These are phyloP conservation scores for Taphrina sp. DNA, from an alignment of 1,139 yeast species.

Conservation along the genomic window DNA sequence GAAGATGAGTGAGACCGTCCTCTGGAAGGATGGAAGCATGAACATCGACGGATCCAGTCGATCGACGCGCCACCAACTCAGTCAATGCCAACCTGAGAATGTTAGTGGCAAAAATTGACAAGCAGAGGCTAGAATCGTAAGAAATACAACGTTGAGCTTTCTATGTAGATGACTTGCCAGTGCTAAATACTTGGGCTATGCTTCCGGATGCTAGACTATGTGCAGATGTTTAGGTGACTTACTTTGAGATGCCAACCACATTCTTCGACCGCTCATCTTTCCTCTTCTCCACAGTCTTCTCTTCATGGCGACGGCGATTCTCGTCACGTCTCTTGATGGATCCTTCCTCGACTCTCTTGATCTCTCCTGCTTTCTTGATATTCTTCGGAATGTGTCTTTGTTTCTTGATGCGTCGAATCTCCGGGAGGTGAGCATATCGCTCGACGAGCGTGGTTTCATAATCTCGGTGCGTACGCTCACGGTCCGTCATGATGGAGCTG, in stretches of 20 bases:
- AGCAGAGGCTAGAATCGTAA: no score
- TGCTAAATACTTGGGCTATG: no score
- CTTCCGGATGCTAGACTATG: no score
- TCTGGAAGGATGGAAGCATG: no score
- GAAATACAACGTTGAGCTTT: no score
- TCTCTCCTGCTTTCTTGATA: slow-evolving; percentile 83
- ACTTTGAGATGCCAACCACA: slow-evolving; percentile 25
- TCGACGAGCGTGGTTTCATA: slow-evolving; percentile 90
- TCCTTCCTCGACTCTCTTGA: slow-evolving; percentile 69
- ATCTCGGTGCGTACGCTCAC: slow-evolving; percentile 79
- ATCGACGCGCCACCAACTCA: no score
- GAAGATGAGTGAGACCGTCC: no score
- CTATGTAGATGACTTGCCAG: no score
- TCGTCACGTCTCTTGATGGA: slow-evolving; percentile 76
- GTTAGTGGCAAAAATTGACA: no score
- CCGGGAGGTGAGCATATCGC: slow-evolving; percentile 94
- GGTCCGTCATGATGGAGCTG: slow-evolving; percentile 72
- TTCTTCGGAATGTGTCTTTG: slow-evolving; percentile 89
- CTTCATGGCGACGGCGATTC: slow-evolving; percentile 72
- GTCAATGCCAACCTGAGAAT: no score
- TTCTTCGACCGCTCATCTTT: slow-evolving; percentile 26
- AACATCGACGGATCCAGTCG: no score
- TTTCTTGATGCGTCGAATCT: slow-evolving; percentile 79
- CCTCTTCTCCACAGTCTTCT: slow-evolving; percentile 51
- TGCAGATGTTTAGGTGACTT: no score